phyloP scores from a whole-genome alignment of 1,284 basidiomycete genomes.

The Trametes versicolor region DNA sequence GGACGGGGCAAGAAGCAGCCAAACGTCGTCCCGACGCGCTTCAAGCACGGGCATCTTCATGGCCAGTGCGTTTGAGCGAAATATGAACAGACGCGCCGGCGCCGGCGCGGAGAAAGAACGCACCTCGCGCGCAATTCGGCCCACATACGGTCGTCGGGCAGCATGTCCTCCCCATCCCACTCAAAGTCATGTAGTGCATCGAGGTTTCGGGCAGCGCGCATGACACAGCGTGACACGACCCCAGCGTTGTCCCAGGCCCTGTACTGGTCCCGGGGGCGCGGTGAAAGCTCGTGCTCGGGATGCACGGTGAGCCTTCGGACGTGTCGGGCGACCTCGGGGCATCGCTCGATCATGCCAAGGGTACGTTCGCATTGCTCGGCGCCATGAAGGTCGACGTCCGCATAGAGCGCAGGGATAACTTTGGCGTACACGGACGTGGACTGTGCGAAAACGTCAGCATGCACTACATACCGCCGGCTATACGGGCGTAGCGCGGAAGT shows the following conservation, averaged over 20 bases:
- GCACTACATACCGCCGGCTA: neutral
- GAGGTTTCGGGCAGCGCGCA: conserved; percentile 54
- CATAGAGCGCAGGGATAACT: conserved; percentile 68
- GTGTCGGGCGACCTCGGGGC: conserved; percentile 69
- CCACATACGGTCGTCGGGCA: conserved; percentile 79
- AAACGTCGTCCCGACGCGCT: conserved; percentile 65
- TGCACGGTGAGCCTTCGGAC: conserved; percentile 64
- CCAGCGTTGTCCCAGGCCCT: conserved; percentile 40
- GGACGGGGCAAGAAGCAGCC: conserved; percentile 65
- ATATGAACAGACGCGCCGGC: neutral
- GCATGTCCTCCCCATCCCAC: conserved; percentile 75
- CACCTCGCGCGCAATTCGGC: conserved; percentile 72
- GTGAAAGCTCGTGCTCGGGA: conserved; percentile 44
- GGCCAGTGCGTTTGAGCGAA: neutral
- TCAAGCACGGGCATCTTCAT: conserved; percentile 67
- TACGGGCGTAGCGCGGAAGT: conserved; percentile 10
- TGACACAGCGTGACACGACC: conserved; percentile 43
- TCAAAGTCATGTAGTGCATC: conserved; percentile 71
- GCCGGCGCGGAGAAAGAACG: conserved; percentile 19
- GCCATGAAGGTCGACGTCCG: conserved; percentile 60
- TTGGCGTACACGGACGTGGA: conserved; percentile 57
- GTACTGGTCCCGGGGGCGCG: conserved; percentile 25
- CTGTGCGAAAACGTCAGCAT: conserved; percentile 36
- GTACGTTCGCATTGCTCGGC: conserved; percentile 67
- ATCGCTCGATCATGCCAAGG: conserved; percentile 64